These are phyloP conservation scores for Tylopilus rubrobrunneus DNA, from an alignment of 768 basidiomycete genomes.

Conservation along the genomic window DNA sequence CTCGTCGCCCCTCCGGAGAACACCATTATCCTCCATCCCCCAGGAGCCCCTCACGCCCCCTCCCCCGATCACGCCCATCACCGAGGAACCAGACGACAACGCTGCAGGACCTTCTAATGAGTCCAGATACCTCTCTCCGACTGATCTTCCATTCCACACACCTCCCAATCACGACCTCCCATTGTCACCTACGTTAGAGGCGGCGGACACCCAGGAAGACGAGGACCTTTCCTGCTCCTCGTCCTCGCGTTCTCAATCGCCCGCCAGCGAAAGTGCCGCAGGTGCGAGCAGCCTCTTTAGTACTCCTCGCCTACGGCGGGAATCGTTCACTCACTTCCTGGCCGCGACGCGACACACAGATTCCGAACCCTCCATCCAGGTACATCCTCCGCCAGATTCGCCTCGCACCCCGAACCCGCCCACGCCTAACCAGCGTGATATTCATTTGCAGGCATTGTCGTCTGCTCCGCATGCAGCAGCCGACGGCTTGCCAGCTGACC, in stretches of 20 bases:
- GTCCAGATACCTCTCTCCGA: slow-evolving; percentile 56
- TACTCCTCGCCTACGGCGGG: slow-evolving; percentile 62
- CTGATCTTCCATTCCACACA: slow-evolving; percentile 59
- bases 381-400: slow-evolving; percentile 78
- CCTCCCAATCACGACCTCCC: slow-evolving; percentile 48
- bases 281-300: slow-evolving; percentile 84
- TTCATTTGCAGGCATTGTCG: slow-evolving; percentile 65
- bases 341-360: slow-evolving; percentile 58
- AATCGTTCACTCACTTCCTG: slow-evolving; percentile 64
- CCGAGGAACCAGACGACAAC: slow-evolving; percentile 54
- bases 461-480: slow-evolving; percentile 12
- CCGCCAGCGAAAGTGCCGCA: slow-evolving; percentile 50
- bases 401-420: slow-evolving; percentile 77
- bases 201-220: slow-evolving; percentile 21
- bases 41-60: slow-evolving; percentile 47
- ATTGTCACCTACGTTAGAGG: slow-evolving; percentile 31
- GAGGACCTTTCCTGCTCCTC: slow-evolving; percentile 24
- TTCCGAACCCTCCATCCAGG: slow-evolving; percentile 63
- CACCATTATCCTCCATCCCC: slow-evolving; percentile 39
- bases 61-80: slow-evolving; percentile 76
- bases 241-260: slow-evolving; percentile 57
- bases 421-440: slow-evolving; percentile 81
- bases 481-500: slow-evolving; percentile 28
- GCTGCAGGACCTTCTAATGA: slow-evolving; percentile 49
- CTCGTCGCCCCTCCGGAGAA: slow-evolving; percentile 65